A percentile compares a stretch with the other conserved stretches of the same genome.
These are phyloP conservation scores for Ramaria rubella DNA, from an alignment of 768 basidiomycete species.

Conservation along the genomic window DNA sequence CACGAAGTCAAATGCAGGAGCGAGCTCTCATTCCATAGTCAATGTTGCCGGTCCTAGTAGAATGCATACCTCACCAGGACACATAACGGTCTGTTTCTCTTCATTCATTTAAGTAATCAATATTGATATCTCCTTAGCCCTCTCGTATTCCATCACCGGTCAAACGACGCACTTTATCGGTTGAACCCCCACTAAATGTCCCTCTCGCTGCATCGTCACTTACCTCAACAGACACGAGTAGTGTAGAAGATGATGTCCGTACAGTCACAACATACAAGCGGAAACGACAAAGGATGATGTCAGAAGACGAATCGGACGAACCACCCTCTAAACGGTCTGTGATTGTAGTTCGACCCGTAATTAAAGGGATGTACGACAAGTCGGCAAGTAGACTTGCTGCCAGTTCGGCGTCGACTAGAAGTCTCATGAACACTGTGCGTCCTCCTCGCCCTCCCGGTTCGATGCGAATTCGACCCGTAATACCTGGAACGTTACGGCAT, in stretches of 20 bases:
- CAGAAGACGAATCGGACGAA: constrained; percentile 5
- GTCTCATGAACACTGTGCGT: not conserved
- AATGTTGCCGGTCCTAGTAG: not conserved
- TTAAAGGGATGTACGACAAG: not conserved
- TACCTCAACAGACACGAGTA: not conserved
- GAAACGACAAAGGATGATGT: not conserved
- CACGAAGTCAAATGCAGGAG: not conserved
- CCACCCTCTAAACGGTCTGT: constrained; percentile 2
- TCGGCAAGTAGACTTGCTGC: no score
- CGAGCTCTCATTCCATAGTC: not conserved
- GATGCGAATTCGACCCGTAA: not conserved
- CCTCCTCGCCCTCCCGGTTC: not conserved
- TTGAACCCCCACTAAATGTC: not conserved
- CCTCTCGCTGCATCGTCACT: not conserved
- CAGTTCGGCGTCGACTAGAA: not conserved
- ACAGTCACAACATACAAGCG: not conserved
- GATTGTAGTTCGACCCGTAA: not conserved
- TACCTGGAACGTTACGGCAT: not conserved
- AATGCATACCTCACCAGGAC: not conserved
- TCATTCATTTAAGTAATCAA: not conserved
- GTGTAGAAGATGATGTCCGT: not conserved
- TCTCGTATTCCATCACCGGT: constrained; percentile 8
- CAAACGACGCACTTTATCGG: not conserved
- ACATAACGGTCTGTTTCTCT: constrained; percentile 1
- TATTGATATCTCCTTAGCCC: not conserved